These are phyloP conservation scores for Stellera chamaejasme DNA, from an alignment of 345 rosid genomes.

Conservation along the genomic window DNA sequence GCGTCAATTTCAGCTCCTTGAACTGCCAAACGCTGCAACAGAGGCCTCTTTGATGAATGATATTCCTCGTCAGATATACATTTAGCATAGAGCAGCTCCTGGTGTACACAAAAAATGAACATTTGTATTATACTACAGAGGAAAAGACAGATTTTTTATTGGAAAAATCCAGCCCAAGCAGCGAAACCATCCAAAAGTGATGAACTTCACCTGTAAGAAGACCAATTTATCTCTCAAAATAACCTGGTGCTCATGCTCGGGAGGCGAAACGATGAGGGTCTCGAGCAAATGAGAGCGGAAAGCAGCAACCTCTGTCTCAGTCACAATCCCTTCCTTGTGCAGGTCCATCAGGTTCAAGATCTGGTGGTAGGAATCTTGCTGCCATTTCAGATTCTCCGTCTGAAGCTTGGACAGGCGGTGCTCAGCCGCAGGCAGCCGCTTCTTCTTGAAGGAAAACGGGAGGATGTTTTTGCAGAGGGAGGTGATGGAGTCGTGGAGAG, in stretches of 20 bases:
- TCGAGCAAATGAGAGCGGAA: constrained; percentile 57
- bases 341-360: constrained; percentile 65
- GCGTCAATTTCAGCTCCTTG: constrained; percentile 68
- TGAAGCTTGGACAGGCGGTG: constrained; percentile 49
- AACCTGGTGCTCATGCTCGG: constrained; percentile 38
- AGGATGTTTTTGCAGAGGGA: constrained; percentile 70
- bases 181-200: not conserved
- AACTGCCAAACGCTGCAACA: constrained; percentile 58
- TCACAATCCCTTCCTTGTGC: constrained; percentile 57
- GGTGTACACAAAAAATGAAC: not conserved
- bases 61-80: constrained; percentile 63
- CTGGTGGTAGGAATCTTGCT: constrained; percentile 73
- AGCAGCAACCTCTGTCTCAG: constrained; percentile 42
- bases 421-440: constrained; percentile 38
- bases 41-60: constrained; percentile 66
- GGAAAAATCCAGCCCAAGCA: not conserved
- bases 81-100: constrained; percentile 67
- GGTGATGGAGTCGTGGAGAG: constrained; percentile 68
- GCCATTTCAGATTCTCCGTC: constrained; percentile 78
- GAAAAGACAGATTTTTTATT: not conserved
- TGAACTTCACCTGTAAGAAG: constrained; percentile 54
- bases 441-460: constrained; percentile 63
- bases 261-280: constrained; percentile 45
- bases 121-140: not conserved
- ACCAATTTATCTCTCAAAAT: constrained; percentile 55